These are phyloP conservation scores for Pseudonitzschia pungens DNA, from an alignment of 108 stramenopile species.

Conservation along the genomic window DNA sequence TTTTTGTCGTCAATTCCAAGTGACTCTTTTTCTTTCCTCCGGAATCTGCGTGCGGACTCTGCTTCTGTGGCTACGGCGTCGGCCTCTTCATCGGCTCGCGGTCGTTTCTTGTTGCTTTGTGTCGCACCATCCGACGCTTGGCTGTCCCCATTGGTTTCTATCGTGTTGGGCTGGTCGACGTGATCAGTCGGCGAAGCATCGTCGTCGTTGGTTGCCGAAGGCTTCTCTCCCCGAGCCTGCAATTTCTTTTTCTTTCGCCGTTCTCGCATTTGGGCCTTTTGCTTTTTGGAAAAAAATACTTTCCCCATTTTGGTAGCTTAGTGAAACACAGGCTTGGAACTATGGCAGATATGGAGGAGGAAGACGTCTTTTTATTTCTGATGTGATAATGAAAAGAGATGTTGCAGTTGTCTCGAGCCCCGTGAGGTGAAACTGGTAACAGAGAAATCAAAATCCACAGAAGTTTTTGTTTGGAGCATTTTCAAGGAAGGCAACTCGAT, in stretches of 20 bases:
- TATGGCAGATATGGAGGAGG: no score
- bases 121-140: neutral
- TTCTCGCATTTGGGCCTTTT: conserved; percentile 71
- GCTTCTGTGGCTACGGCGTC: neutral
- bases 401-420: no score
- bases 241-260: conserved; percentile 52
- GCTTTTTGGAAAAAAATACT: conserved; percentile 69
- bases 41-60: neutral
- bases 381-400: no score
- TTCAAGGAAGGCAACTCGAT: no score
- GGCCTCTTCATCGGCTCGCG: conserved; percentile 9
- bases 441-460: no score
- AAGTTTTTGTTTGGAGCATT: no score
- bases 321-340: neutral
- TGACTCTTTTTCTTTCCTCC: neutral
- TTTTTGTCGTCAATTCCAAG: conserved; percentile 14
- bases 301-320: neutral
- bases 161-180: neutral
- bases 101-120: conserved; percentile 13
- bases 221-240: conserved; percentile 9
- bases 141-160: conserved; percentile 3
- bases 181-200: conserved; percentile 3
- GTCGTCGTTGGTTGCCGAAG: conserved; percentile 15
- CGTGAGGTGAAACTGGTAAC: no score
- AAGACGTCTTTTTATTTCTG: no score